Evolutionary conservation across 768 basidiomycete species (phyloP).

Genomic region (Xerocomellus intermedius): DNA sequence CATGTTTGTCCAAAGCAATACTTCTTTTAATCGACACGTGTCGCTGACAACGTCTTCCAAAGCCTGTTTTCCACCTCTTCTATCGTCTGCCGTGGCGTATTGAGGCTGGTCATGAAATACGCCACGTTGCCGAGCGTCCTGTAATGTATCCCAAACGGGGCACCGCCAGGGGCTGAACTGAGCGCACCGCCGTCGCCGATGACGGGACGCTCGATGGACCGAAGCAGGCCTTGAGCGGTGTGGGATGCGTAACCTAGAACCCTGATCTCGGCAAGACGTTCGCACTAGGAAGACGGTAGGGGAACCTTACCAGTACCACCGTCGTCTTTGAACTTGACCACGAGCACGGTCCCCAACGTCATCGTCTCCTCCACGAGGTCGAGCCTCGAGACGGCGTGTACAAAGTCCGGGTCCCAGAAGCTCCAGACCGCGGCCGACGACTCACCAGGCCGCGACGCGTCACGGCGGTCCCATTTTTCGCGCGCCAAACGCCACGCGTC

Average conservation of each 20-base stretch:
- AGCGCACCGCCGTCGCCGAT: constrained; percentile 23
- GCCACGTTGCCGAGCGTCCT: constrained; percentile 88
- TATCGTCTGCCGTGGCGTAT: constrained; percentile 56
- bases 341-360: constrained; percentile 84
- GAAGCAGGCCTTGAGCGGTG: constrained; percentile 62
- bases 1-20: not conserved
- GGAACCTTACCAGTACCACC: constrained; percentile 48
- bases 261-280: not conserved
- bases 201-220: constrained; percentile 41
- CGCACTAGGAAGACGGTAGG: not conserved
- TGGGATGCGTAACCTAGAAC: constrained; percentile 55
- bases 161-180: constrained; percentile 50
- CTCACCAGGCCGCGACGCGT: not conserved
- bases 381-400: constrained; percentile 57
- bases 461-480: constrained; percentile 48
- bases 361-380: constrained; percentile 68
- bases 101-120: constrained; percentile 91
- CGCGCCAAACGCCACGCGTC: constrained; percentile 61
- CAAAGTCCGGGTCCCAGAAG: constrained; percentile 80
- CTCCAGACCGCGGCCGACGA: constrained; percentile 60
- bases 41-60: constrained; percentile 36
- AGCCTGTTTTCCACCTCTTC: constrained; percentile 64
- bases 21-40: not conserved
- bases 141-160: constrained; percentile 72
- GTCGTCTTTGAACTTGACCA: constrained; percentile 66